Evolutionary conservation across 2,329 filamentous ascomycete species (phyloP).

Genomic region (Exophiala viscosa): DNA sequence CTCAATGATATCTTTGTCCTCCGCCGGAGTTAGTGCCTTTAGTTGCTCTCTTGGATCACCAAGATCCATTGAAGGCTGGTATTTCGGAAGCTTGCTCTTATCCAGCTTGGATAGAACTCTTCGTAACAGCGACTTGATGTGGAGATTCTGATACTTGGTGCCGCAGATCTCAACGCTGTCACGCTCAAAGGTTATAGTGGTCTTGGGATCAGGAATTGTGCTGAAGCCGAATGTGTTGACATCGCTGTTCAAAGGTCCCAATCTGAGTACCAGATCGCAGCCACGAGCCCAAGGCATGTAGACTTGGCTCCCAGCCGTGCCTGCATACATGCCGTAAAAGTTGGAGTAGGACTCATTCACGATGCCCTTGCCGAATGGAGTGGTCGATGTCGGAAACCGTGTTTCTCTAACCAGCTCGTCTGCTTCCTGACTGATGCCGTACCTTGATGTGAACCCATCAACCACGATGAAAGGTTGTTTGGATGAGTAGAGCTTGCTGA

Average conservation of each 20-base stretch:
- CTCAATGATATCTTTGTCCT: slow-evolving; percentile 50
- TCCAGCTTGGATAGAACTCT: slow-evolving; percentile 61
- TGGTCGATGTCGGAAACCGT: slow-evolving; percentile 47
- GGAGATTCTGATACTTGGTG: slow-evolving; percentile 69
- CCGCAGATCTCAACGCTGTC: slow-evolving; percentile 69
- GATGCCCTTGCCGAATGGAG: slow-evolving; percentile 50
- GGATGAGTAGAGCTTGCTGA: slow-evolving; percentile 44
- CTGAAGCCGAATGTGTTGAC: slow-evolving; percentile 42
- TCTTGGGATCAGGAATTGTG: slow-evolving; percentile 30
- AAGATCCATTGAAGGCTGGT: slow-evolving; percentile 32
- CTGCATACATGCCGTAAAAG: slow-evolving; percentile 50
- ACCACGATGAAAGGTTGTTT: slow-evolving; percentile 51
- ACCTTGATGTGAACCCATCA: slow-evolving; percentile 48
- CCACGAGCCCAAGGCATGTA: slow-evolving; percentile 39
- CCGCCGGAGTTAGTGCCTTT: slow-evolving; percentile 45
- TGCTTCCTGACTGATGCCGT: slow-evolving; percentile 42
- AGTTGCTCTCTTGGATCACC: slow-evolving; percentile 50
- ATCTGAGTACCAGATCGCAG: slow-evolving; percentile 46
- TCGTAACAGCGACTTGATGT: slow-evolving; percentile 72
- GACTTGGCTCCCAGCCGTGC: slow-evolving; percentile 38
- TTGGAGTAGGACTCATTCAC: slow-evolving; percentile 48
- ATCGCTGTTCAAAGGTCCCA: slow-evolving; percentile 47
- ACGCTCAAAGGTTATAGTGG: slow-evolving; percentile 75
- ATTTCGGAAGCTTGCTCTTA: slow-evolving; percentile 36
- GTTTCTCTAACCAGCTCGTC: slow-evolving; percentile 44